Conservation (phyloP, 345 rosid genomes). For the Passiflora organensis region DNA sequence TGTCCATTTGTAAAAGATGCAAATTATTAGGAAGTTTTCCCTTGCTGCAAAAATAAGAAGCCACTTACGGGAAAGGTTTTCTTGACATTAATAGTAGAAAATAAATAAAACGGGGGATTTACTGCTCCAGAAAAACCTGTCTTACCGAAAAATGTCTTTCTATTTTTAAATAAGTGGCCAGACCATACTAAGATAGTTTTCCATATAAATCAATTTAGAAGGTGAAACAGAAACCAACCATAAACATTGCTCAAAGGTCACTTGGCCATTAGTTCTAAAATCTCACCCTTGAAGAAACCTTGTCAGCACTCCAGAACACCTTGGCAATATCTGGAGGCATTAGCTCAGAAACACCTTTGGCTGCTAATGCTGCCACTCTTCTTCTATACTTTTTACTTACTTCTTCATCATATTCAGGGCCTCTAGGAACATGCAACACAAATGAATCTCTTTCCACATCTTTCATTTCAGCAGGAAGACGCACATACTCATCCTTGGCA, state of each 20-base stretch:
- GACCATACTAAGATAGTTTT: no score
- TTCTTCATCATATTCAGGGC: conserved; percentile 36
- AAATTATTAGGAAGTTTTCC: background rate
- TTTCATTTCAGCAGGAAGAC: conserved; percentile 65
- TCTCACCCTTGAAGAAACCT: conserved; percentile 75
- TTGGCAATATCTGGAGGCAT: conserved; percentile 91
- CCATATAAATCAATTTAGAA: no score
- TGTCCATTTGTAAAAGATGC: no score
- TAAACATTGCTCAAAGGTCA: conserved; percentile 6
- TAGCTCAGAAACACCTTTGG: conserved; percentile 80
- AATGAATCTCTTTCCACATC: conserved; percentile 73
- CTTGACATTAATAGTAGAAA: background rate
- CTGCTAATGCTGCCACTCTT: conserved; percentile 70
- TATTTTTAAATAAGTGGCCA: no score
- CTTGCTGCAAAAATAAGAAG: conserved; percentile 5
- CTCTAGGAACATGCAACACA: conserved; percentile 55
- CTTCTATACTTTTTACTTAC: conserved; percentile 47
- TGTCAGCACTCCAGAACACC: conserved; percentile 72
- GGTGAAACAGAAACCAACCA: background rate
- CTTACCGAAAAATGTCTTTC: no score
- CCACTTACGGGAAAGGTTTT: background rate
- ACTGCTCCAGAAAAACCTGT: no score
- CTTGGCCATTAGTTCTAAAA: conserved; percentile 8
- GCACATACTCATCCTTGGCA: conserved; percentile 60
- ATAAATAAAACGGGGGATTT: background rate